These are phyloP conservation scores for Phytophthora kernoviae DNA, from an alignment of 352 stramenopile species.

Conservation along the genomic window DNA sequence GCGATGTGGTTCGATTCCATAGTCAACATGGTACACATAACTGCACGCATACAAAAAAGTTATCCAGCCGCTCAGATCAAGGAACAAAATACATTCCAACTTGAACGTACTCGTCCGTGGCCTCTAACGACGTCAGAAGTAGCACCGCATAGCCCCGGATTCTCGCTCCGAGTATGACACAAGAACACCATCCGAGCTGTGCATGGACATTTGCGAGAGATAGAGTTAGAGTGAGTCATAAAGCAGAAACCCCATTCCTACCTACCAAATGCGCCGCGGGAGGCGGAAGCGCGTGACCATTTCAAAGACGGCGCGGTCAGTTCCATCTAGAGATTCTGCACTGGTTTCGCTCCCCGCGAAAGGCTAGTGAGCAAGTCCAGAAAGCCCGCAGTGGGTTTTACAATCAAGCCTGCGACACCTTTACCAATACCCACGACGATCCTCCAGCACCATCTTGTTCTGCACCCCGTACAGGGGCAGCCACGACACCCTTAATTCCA, in stretches of 20 bases:
- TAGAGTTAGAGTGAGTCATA: no score
- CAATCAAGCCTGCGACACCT: constrained; percentile 79
- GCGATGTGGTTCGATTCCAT: constrained; percentile 64
- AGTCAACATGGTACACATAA: constrained; percentile 87
- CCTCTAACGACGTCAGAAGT: constrained; percentile 73
- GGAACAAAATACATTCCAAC: background rate
- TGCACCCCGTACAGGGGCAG: constrained; percentile 75
- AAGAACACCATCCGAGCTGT: constrained; percentile 74
- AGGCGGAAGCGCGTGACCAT: constrained; percentile 69
- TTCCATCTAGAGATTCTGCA: constrained; percentile 75
- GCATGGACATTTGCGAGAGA: constrained; percentile 9
- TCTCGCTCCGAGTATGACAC: constrained; percentile 86
- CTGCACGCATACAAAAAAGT: constrained; percentile 30
- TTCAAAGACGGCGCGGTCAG: constrained; percentile 45
- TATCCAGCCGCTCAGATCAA: background rate
- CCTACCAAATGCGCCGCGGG: constrained; percentile 78
- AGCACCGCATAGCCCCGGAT: constrained; percentile 77
- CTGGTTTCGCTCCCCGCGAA: constrained; percentile 79
- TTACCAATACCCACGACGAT: constrained; percentile 86
- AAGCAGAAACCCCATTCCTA: background rate
- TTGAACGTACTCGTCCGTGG: constrained; percentile 77
- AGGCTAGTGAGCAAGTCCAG: constrained; percentile 84
- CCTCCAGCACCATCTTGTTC: constrained; percentile 77
- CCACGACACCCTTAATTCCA: constrained; percentile 81
- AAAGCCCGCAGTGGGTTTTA: constrained; percentile 84